Evolutionary conservation across 2,329 filamentous ascomycete genomes (phyloP), one percentile per base, ranked within the genome.

Genomic region (Hymenotorrendiella dingleyae): DNA sequence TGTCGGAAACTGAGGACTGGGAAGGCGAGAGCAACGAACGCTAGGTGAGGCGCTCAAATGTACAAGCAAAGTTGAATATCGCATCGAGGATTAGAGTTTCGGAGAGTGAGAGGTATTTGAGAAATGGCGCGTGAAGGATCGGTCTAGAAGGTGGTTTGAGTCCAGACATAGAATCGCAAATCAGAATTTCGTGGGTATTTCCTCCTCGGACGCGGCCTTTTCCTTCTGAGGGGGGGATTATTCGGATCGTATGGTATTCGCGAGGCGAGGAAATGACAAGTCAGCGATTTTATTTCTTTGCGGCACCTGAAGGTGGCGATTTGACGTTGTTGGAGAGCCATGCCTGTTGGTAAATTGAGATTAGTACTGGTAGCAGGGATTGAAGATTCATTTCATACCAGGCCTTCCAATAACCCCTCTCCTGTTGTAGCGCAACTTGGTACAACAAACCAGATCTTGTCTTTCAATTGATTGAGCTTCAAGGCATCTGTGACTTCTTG

Each of bases 401-500:
- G 87, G 82, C 91, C 91, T 75, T 97, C 91, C 72, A 97, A 97
- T 63, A 97, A 86, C 88, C 91, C 91, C 71, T 97, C 93, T 80
- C 91, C 91, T 57, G 90, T 95, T 59, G 93, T 97, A 69, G 91
- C 91, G 76, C 91, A 97, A 67, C 93, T 97, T 56, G 91, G 95
- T 89, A 97, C 91, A 73, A 97, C 97, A 79, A 98, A 93, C 93
- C 93, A 98, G 64, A 88, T 86, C 70, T 93, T 90, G 77, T 95
- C 88, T 80, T 89, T 88, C 80, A 98, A 78, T 75, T 87, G 94
- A 83, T 97, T 91, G 64, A 98, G 89, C 66, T 93, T 93, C 70
- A 98, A 88, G 83, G 97, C 96, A 76, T 98, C 91, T 70, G 93
- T 98, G 71, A 98, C 97, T 77, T 98, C 93, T 65, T 93, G 91